Percentiles rank a stretch among this genome's conserved stretches.
phyloP scores from a whole-genome alignment of 805 yeast species.

The Wickerhamomyces pijperi region DNA sequence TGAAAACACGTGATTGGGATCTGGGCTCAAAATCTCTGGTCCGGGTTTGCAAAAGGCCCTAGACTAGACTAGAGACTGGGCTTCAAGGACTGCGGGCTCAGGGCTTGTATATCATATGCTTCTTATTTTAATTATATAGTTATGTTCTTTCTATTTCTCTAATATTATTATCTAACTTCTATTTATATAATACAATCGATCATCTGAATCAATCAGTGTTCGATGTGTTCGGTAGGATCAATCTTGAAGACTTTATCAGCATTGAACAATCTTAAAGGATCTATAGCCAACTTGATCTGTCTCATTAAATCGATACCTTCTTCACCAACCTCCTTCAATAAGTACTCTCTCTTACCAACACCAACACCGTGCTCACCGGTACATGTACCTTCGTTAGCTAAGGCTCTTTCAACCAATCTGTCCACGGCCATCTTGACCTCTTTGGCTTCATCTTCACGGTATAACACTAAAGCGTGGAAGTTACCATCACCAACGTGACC shows the following conservation, averaged over 20 bases:
- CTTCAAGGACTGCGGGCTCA: too few relatives aligned
- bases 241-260: constrained; percentile 72
- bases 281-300: constrained; percentile 57
- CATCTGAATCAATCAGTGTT: constrained; percentile 1
- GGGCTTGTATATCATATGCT: too few relatives aligned
- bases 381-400: constrained; percentile 69
- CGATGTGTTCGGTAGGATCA: constrained; percentile 37
- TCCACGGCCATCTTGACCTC: constrained; percentile 39
- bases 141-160: too few relatives aligned
- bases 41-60: too few relatives aligned
- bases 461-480: constrained; percentile 58
- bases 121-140: too few relatives aligned
- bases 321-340: constrained; percentile 54
- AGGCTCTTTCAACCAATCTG: constrained; percentile 54
- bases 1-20: too few relatives aligned
- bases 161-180: too few relatives aligned
- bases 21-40: too few relatives aligned
- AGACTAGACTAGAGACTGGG: too few relatives aligned
- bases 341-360: constrained; percentile 55
- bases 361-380: constrained; percentile 89
- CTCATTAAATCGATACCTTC: constrained; percentile 67
- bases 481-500: constrained; percentile 86
- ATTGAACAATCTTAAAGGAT: constrained; percentile 62
- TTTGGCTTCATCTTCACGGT: constrained; percentile 36
- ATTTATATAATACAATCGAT: too few relatives aligned